Base-by-base conservation (phyloP, 164 flowering plant species). In the Protea cynaroides region DNA sequence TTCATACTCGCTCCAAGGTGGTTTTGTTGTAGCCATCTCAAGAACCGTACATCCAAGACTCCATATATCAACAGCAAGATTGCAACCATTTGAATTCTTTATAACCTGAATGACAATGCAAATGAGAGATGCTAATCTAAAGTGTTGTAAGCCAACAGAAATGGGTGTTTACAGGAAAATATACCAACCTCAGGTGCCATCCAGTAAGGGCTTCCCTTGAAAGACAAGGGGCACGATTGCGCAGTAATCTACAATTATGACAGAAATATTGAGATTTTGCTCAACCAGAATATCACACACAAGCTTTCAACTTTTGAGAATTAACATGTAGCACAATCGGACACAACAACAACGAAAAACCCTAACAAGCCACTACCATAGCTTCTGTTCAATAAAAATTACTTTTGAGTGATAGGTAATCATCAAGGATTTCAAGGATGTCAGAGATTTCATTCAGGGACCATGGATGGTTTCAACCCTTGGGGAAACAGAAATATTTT, bases 131-230 rank as follows among this genome's bases (percentile, higher is more conserved):
- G n/a, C 14, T 40, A 19, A 15, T 1, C n/a, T 23, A 67, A 55
- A 17, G 6, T 52, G 14, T 12, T 4, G 29, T 0, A 15, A 54
- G 22, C 50, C 66, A 10, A 18, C 47, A 38, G 55, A 34, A 56
- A 52, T 29, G 9, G 22, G 43, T 29, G 13, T 7, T n/a, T 37
- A 8, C 15, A 54, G 18, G 57, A 63, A 64, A 58, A 62, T 23
- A 37, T 18, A 4, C 77, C 46, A 12, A 91, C 97, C 97, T 91
- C 97, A 72, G 97, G 97, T 50, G 97, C 97, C 96, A 89, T 89
- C 97, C 96, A 91, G 73, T 91, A 87, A 29, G 97, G 97, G 71
- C 90, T 89, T 63, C 93, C 97, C 74, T 86, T 83, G 73, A 87
- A 83, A 50, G 94, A 88, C 50, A 88, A 72, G 29, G 96, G 95